Base-by-base conservation (phyloP, 1,139 yeast species). In the Suhomyces ambrosiae region DNA sequence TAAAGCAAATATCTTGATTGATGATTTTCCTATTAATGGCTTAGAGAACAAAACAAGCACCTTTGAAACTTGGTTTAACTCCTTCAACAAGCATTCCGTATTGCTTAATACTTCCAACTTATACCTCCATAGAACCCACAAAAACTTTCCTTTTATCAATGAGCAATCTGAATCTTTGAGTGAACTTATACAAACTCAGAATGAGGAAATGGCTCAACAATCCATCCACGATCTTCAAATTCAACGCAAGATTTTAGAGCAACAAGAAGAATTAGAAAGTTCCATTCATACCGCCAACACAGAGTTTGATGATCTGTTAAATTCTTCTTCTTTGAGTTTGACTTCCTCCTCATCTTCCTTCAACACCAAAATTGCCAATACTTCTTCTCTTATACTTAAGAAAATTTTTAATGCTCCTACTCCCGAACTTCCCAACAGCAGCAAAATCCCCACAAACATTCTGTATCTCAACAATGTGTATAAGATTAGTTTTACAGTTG, bases 401-500 rank as follows among this genome's bases (percentile, higher is more conserved):
- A 64, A 60, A 42, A 35, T 69, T 10, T 59, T 65, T 41, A 48
- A 48, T 22, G 30, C 34, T 14, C 48, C 47, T 5, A 23, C 46
- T 2, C 35, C 42, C 4, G 40, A 34, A 21, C 5, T 21, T 9
- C n/a, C 41, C 15, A 47, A 44, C n/a, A 44, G 46, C n/a, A 43
- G 46, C 19, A 40, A 46, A 28, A 41, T 44, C 16, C 37, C 37
- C 5, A 22, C 31, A n/a, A 42, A 35, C 30, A 13, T 24, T 19
- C 38, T 36, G 13, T 37, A 42, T 35, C 40, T 50, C 13, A 47
- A 37, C 15, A 56, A 56, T 23, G 32, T 69, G n/a, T 61, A 62
- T 42, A 63, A 56, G 37, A 44, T 68, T 24, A 67, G 74, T 35
- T 49, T 68, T 32, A 64, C 74, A 2, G 62, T 71, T 27, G 77